Conservation (phyloP, 2,329 filamentous ascomycete genomes). For the Xylaria arbuscula region DNA sequence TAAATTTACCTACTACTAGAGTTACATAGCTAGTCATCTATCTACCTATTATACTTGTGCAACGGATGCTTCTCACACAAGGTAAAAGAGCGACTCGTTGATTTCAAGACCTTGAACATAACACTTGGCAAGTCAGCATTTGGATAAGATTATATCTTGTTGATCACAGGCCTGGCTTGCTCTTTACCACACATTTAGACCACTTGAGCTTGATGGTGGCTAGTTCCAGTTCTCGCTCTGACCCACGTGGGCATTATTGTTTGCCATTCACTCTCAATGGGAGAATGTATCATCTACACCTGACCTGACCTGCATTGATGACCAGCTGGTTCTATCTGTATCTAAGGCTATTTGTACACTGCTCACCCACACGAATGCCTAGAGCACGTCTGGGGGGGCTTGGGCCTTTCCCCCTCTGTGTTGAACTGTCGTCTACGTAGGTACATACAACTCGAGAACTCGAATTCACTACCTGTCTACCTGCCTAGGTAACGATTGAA, state of each 20-base stretch:
- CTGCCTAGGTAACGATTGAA: background rate
- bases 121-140: background rate
- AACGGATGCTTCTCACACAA: background rate
- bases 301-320: background rate
- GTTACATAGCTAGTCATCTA: background rate
- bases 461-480: background rate
- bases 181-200: background rate
- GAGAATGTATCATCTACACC: background rate
- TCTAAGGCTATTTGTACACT: background rate
- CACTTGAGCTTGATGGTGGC: background rate
- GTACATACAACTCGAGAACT: background rate
- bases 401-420: background rate
- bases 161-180: background rate
- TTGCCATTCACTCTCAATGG: background rate
- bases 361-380: background rate
- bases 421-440: background rate
- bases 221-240: background rate
- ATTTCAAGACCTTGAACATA: background rate
- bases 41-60: background rate
- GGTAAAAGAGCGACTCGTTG: background rate
- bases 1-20: conserved; percentile 11
- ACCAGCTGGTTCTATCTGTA: background rate
- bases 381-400: background rate
- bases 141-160: background rate
- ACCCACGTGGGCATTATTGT: background rate